A percentile compares a stretch with the other conserved stretches of the same genome.
These are phyloP conservation scores for Aspergillus nomiae DNA, from an alignment of 2,329 filamentous ascomycete species.

Conservation along the genomic window DNA sequence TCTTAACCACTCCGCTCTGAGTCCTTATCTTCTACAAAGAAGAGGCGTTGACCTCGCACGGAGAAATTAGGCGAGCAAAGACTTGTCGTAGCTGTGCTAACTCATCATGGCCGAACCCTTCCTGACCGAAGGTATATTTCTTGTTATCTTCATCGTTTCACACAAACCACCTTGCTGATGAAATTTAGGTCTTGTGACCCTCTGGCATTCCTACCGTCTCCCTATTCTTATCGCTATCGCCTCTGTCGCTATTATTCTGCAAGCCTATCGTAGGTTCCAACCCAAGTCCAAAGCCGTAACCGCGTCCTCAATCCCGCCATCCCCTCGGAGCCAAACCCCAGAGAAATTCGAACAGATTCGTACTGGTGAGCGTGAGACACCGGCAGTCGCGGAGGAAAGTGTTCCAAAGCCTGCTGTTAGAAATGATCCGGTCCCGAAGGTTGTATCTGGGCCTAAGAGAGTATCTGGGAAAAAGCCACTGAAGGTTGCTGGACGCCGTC, in stretches of 20 bases:
- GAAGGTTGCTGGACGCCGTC: slow-evolving; percentile 29
- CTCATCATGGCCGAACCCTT: background rate
- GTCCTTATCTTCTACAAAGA: background rate
- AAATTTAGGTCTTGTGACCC: slow-evolving; percentile 37
- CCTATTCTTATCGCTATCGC: slow-evolving; percentile 45
- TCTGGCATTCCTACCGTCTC: slow-evolving; percentile 53
- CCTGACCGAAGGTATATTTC: background rate
- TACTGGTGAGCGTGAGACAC: background rate
- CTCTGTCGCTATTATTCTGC: slow-evolving; percentile 37
- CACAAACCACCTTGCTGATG: background rate
- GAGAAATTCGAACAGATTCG: slow-evolving; percentile 23
- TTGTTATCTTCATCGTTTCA: background rate
- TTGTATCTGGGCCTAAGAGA: slow-evolving; percentile 33
- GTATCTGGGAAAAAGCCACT: slow-evolving; percentile 36
- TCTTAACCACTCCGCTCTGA: background rate
- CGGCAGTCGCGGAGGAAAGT: background rate
- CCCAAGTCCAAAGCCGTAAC: slow-evolving; percentile 29
- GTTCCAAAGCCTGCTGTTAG: background rate
- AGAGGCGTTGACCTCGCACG: background rate
- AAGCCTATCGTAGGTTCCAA: slow-evolving; percentile 25
- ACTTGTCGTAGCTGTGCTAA: no score
- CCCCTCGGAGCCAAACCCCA: slow-evolving; percentile 31
- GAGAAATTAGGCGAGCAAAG: background rate
- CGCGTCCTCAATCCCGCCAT: slow-evolving; percentile 34
- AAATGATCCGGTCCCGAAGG: slow-evolving; percentile 18